Conservation (phyloP, 2,329 filamentous ascomycete genomes). For the Arthrocladium fulminans region DNA sequence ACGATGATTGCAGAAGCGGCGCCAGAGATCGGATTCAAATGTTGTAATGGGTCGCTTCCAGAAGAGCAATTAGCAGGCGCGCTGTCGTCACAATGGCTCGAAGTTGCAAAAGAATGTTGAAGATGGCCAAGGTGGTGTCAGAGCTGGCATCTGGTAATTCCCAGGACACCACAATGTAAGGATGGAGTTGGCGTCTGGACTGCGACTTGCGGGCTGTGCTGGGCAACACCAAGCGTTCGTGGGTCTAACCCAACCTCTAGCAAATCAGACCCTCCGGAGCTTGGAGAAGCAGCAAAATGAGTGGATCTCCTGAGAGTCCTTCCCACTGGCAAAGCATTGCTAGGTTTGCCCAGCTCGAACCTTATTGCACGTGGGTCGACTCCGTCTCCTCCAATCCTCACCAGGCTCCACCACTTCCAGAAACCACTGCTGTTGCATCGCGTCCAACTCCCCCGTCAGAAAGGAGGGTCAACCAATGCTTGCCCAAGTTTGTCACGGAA, state of each 20-base stretch:
- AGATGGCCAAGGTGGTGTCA: neutral
- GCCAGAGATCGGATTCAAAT: no score
- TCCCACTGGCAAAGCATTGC: neutral
- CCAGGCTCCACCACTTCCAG: neutral
- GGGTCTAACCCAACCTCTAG: neutral
- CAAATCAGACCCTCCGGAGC: neutral
- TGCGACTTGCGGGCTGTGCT: constrained; percentile 3
- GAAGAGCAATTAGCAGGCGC: no score
- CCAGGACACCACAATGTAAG: neutral
- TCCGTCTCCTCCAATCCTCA: neutral
- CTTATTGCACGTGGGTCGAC: neutral
- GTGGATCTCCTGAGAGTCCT: neutral
- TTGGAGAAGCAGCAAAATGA: neutral
- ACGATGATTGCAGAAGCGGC: neutral
- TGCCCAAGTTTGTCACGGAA: no score
- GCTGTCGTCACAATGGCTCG: no score
- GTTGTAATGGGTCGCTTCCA: no score
- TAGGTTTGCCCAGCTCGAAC: neutral
- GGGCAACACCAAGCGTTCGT: neutral
- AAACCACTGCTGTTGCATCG: no score
- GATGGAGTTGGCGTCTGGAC: neutral
- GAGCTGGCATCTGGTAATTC: neutral
- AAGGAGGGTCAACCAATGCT: no score
- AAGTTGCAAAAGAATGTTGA: neutral
- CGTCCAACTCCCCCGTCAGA: no score